A percentile compares a stretch with the other conserved stretches of the same genome.
Conservation (phyloP, 345 rosid species). For the Chamaenerion angustifolium region DNA sequence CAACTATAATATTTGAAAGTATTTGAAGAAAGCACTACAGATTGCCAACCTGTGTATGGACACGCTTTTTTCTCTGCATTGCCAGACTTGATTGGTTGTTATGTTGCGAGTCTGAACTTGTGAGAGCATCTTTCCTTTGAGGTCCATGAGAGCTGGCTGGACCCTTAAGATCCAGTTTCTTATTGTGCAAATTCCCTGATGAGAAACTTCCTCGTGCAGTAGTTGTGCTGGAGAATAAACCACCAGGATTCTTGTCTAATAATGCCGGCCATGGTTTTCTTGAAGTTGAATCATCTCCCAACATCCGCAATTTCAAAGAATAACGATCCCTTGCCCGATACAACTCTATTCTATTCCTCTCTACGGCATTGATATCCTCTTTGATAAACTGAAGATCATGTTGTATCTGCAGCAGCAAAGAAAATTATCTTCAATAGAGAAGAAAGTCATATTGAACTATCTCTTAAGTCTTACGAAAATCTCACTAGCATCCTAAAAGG, state of each 20-base stretch:
- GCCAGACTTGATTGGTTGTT: conserved; percentile 55
- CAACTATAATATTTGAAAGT: too few species aligned
- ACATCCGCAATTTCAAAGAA: conserved; percentile 68
- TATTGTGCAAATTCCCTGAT: conserved; percentile 37
- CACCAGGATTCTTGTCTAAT: conserved; percentile 37
- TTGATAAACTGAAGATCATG: conserved; percentile 76
- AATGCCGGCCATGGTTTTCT: conserved; percentile 54
- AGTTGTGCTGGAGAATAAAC: conserved; percentile 38
- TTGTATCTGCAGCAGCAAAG: conserved; percentile 41
- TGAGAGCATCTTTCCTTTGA: conserved; percentile 52
- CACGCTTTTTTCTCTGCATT: conserved; percentile 73
- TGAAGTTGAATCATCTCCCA: conserved; percentile 59
- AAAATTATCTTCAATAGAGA: not conserved
- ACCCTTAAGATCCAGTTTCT: conserved; percentile 54
- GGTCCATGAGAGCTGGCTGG: conserved; percentile 57
- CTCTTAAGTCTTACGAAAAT: not conserved
- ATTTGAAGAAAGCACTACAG: too few species aligned
- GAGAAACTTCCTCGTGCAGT: conserved; percentile 49
- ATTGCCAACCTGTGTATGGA: conserved; percentile 71
- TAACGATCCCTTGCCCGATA: conserved; percentile 70
- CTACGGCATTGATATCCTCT: conserved; percentile 82
- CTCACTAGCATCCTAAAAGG: not conserved
- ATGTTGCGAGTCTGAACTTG: conserved; percentile 62
- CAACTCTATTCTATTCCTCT: conserved; percentile 77
- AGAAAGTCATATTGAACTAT: not conserved